Percentiles rank a stretch among this genome's conserved stretches.
Conservation (phyloP, 345 rosid genomes). For the Brassica cretica region DNA sequence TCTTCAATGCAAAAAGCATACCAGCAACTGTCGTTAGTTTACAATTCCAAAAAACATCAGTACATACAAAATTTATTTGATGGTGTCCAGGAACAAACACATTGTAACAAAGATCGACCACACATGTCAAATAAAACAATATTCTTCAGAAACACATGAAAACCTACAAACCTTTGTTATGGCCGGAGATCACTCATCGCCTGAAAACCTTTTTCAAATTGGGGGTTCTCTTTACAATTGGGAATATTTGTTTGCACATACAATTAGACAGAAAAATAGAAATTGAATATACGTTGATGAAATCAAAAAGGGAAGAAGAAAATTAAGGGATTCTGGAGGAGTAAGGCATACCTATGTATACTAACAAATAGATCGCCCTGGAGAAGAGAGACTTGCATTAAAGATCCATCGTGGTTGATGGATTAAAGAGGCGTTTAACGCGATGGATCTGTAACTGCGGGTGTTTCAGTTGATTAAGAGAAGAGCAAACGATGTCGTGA, state of each 20-base stretch:
- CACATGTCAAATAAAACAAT: not conserved
- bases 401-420: too few species aligned
- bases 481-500: not conserved
- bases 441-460: not conserved
- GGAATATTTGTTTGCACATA: not conserved
- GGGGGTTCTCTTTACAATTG: not conserved
- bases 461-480: not conserved
- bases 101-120: not conserved
- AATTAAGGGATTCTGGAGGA: not conserved
- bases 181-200: not conserved
- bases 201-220: too few species aligned
- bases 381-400: too few species aligned
- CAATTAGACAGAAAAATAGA: not conserved
- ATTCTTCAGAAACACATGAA: too few species aligned
- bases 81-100: not conserved
- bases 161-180: not conserved
- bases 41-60: not conserved
- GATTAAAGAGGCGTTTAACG: not conserved
- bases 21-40: too few species aligned
- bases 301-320: not conserved
- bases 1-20: conserved; percentile 66
- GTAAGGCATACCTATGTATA: not conserved
- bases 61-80: too few species aligned
- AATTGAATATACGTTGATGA: not conserved
- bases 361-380: too few species aligned